A percentile compares a stretch with the other conserved stretches of the same genome.
These are phyloP conservation scores for Acanthamoeba lenticulata DNA, from an alignment of 208 protist genomes.

Conservation along the genomic window DNA sequence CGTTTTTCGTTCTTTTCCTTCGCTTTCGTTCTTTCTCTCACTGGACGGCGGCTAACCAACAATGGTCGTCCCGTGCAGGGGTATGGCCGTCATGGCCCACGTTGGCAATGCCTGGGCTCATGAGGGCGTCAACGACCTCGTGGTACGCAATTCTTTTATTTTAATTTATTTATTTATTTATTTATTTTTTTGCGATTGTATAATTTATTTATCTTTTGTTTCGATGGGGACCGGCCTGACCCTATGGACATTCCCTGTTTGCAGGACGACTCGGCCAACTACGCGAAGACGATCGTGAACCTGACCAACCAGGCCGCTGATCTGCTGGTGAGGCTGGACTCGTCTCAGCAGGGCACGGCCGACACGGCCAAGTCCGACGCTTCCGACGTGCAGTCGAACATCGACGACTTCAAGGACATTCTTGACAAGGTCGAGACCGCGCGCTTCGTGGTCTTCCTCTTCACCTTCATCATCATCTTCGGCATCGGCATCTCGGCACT, in stretches of 20 bases:
- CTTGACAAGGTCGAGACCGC: background rate
- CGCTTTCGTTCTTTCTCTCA: too few species aligned
- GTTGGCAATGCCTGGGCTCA: constrained; percentile 13
- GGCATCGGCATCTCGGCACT: background rate
- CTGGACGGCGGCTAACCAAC: background rate
- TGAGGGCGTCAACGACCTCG: background rate
- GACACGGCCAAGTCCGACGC: background rate
- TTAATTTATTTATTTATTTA: background rate
- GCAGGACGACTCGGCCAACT: background rate
- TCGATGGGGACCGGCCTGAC: background rate
- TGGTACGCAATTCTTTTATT: background rate
- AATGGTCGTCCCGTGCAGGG: background rate
- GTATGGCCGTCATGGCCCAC: background rate
- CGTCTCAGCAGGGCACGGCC: background rate
- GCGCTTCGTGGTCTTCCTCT: background rate
- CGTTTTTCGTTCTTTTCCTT: too few species aligned
- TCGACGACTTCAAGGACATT: background rate
- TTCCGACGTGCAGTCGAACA: background rate
- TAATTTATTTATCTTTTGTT: too few species aligned
- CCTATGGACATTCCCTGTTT: background rate
- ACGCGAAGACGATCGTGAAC: background rate
- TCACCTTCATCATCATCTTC: constrained; percentile 28
- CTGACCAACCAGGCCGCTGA: background rate
- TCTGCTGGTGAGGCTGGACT: background rate
- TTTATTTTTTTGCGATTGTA: too few species aligned